phyloP scores from a whole-genome alignment of 2,329 filamentous ascomycete genomes.

The Aspergillus pseudonomiae region DNA sequence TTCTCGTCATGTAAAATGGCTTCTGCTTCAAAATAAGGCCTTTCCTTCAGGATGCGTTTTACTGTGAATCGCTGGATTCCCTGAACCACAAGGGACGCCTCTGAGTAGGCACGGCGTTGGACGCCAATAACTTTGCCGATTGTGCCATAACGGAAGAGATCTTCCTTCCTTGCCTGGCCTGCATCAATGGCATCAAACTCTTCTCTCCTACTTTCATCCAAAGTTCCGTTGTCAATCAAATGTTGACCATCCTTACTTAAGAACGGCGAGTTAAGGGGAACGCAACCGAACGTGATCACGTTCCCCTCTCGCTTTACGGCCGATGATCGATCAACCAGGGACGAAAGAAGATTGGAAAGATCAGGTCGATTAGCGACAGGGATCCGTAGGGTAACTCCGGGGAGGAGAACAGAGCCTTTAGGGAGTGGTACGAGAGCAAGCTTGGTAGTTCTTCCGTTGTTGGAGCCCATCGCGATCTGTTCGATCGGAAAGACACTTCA shows the following conservation, averaged over 20 bases:
- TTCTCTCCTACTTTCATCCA: constrained; percentile 49
- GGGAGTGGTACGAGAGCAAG: constrained; percentile 82
- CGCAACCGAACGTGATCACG: constrained; percentile 79
- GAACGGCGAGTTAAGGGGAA: constrained; percentile 77
- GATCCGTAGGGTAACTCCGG: constrained; percentile 82
- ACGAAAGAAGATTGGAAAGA: constrained; percentile 82
- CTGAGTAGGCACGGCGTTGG: constrained; percentile 72
- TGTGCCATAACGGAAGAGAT: constrained; percentile 82
- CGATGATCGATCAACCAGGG: constrained; percentile 76
- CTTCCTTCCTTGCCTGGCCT: constrained; percentile 64
- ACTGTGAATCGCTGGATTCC: constrained; percentile 77
- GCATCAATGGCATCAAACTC: constrained; percentile 58
- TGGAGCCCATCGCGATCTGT: constrained; percentile 38
- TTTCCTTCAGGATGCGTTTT: constrained; percentile 73
- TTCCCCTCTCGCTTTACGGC: constrained; percentile 65
- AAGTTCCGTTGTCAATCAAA: constrained; percentile 68
- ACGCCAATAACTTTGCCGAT: constrained; percentile 77
- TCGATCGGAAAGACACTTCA: constrained; percentile 6
- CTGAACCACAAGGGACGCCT: constrained; percentile 85
- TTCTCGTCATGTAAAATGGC: constrained; percentile 73
- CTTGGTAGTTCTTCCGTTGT: constrained; percentile 43
- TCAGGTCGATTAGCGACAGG: constrained; percentile 82
- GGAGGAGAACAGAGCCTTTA: constrained; percentile 78
- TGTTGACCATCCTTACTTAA: constrained; percentile 75
- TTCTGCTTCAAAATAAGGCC: constrained; percentile 83